Percentiles rank a stretch among this genome's conserved stretches.
Conservation (phyloP, 805 yeast genomes). For the Lachancea sp. region DNA sequence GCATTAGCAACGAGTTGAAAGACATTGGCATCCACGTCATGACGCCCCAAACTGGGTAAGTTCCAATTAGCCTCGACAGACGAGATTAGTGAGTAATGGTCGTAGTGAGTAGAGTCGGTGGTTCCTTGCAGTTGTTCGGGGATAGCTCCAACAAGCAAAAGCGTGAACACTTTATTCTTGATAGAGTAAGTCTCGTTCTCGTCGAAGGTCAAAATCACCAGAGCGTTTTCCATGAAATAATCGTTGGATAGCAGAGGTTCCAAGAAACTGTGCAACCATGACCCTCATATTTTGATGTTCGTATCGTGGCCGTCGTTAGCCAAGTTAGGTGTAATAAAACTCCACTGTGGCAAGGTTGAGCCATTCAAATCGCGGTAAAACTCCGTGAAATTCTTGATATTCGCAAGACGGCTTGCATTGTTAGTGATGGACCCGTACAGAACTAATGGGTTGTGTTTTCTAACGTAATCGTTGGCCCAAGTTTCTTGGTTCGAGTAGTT, state of each 20-base stretch:
- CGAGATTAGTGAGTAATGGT: conserved; percentile 47
- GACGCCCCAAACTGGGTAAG: conserved; percentile 44
- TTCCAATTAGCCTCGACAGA: conserved; percentile 47
- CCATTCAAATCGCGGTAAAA: conserved; percentile 37
- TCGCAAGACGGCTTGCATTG: conserved; percentile 34
- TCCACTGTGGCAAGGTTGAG: conserved; percentile 45
- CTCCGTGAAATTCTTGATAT: conserved; percentile 44
- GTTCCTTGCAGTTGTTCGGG: conserved; percentile 39
- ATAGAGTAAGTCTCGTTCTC: conserved; percentile 40
- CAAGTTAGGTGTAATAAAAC: conserved; percentile 49
- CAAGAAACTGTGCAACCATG: conserved; percentile 42
- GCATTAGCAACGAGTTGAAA: conserved; percentile 38
- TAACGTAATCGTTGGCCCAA: conserved; percentile 42
- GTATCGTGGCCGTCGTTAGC: conserved; percentile 48
- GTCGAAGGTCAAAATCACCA: conserved; percentile 45
- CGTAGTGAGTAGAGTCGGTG: conserved; percentile 42
- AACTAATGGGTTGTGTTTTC: conserved; percentile 47
- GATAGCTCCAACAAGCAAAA: conserved; percentile 44
- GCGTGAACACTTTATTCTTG: conserved; percentile 41
- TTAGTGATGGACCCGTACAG: conserved; percentile 37
- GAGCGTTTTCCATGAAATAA: conserved; percentile 42
- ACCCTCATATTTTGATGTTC: conserved; percentile 40
- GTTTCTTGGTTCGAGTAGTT: conserved; percentile 39
- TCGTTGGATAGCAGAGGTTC: conserved; percentile 39
- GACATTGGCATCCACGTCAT: conserved; percentile 46